Conservation (phyloP, 176 grass and related monocot genomes). For the Eleusine coracana region DNA sequence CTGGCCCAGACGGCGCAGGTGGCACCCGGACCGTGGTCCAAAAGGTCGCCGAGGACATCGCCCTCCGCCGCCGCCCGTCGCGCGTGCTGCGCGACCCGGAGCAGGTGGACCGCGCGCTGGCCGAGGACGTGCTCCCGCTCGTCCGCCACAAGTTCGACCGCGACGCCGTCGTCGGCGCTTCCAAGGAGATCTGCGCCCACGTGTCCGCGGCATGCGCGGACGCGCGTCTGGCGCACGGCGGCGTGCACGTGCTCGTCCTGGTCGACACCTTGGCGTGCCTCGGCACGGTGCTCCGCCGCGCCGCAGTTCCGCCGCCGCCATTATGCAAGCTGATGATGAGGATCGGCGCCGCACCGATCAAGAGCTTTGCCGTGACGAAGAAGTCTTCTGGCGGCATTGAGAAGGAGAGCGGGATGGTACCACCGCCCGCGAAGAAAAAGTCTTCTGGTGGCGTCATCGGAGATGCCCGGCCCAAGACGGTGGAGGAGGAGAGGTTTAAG, state of each 20-base stretch:
- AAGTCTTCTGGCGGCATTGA: too few species aligned
- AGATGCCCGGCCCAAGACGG: background rate
- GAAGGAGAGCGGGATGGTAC: background rate
- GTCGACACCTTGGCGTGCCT: conserved; percentile 17
- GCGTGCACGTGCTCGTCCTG: conserved; percentile 6
- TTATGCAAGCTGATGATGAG: background rate
- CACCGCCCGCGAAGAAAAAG: background rate
- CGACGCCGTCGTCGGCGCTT: background rate
- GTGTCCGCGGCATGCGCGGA: conserved; percentile 23
- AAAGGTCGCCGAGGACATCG: conserved; percentile 35
- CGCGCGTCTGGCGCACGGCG: background rate
- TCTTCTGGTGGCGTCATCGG: background rate
- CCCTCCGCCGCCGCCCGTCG: conserved; percentile 2
- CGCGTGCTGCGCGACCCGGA: background rate
- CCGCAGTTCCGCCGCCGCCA: too few species aligned
- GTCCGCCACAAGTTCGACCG: conserved; percentile 29
- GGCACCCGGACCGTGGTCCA: background rate
- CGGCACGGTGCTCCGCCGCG: background rate
- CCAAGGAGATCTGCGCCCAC: background rate
- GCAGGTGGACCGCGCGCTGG: background rate
- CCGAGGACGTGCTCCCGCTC: conserved; percentile 3
- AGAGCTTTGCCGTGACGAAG: background rate
- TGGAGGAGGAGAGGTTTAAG: background rate
- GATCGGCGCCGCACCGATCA: background rate
- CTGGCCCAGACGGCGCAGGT: too few species aligned